Evolutionary conservation across 495 filamentous ascomycete species (phyloP).

Genomic region (Hamigera avellanea): DNA sequence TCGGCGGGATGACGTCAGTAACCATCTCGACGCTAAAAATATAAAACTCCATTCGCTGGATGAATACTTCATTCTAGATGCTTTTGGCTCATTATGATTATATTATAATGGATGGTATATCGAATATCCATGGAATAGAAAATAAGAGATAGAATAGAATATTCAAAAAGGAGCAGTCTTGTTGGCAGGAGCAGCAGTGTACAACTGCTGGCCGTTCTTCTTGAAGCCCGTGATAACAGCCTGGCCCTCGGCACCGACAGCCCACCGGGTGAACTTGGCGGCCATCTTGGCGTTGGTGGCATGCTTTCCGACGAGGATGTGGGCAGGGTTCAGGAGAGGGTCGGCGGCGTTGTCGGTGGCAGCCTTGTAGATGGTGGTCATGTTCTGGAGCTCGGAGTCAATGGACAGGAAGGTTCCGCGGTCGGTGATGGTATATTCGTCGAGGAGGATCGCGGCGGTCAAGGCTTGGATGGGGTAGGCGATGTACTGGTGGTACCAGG

Average conservation of each 20-base stretch:
- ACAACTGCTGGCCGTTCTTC: constrained; percentile 17
- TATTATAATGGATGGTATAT: too few relatives aligned
- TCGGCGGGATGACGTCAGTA: too few relatives aligned
- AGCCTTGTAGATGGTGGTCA: constrained; percentile 23
- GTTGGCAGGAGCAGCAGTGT: constrained; percentile 11
- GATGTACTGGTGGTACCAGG: constrained; percentile 36
- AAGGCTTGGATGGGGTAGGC: constrained; percentile 32
- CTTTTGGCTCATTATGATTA: too few relatives aligned
- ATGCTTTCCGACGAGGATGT: constrained; percentile 21
- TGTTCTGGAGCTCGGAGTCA: constrained; percentile 8
- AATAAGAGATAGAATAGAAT: too few relatives aligned
- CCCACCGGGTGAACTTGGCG: constrained; percentile 23
- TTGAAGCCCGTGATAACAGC: constrained; percentile 17
- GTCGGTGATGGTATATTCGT: constrained; percentile 34
- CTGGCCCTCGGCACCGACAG: constrained; percentile 20
- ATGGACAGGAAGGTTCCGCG: constrained; percentile 27
- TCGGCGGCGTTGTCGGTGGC: constrained; percentile 18
- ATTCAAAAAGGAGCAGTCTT: constrained; percentile 5
- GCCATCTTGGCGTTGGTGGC: constrained; percentile 17
- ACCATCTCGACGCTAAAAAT: too few relatives aligned
- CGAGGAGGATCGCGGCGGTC: constrained; percentile 17
- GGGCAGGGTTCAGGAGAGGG: constrained; percentile 25
- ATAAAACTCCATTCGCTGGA: too few relatives aligned
- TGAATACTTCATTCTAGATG: too few relatives aligned
- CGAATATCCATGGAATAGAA: too few relatives aligned